phyloP scores from a whole-genome alignment of 2,329 filamentous ascomycete species.

The Colletotrichum neosansevieriae region DNA sequence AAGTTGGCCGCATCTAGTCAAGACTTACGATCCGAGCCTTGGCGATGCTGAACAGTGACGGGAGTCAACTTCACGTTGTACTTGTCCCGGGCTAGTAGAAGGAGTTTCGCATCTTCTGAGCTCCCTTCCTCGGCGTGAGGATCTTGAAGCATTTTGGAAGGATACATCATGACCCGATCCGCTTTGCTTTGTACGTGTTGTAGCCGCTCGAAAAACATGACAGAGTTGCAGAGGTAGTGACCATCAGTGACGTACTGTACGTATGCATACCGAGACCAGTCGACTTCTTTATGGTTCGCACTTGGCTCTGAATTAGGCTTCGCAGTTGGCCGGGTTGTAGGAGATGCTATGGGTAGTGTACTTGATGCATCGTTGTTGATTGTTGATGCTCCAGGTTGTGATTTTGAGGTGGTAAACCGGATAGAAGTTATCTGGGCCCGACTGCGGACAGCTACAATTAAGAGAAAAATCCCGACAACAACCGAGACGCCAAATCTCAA shows the following conservation, averaged over 20 bases:
- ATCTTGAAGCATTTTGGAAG: conserved; percentile 47
- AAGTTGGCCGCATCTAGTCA: no score
- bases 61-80: conserved; percentile 60
- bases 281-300: no score
- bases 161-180: conserved; percentile 61
- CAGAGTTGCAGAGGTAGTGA: conserved; percentile 61
- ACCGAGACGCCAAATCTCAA: no score
- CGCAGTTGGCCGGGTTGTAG: no score
- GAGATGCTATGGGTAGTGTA: no score
- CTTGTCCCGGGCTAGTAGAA: conserved; percentile 57
- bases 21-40: conserved; percentile 51
- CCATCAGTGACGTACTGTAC: conserved; percentile 61
- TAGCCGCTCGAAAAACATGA: conserved; percentile 54
- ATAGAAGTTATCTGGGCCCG: no score
- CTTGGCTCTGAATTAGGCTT: no score
- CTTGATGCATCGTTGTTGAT: no score
- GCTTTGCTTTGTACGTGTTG: conserved; percentile 56
- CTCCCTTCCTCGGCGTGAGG: conserved; percentile 47
- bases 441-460: no score
- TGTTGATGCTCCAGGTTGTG: no score
- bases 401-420: no score
- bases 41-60: conserved; percentile 53
- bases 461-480: no score
- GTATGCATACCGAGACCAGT: conserved; percentile 54
- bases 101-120: conserved; percentile 49